Base-by-base conservation (phyloP, 257 asterid species). In the Petrea volubilis region DNA sequence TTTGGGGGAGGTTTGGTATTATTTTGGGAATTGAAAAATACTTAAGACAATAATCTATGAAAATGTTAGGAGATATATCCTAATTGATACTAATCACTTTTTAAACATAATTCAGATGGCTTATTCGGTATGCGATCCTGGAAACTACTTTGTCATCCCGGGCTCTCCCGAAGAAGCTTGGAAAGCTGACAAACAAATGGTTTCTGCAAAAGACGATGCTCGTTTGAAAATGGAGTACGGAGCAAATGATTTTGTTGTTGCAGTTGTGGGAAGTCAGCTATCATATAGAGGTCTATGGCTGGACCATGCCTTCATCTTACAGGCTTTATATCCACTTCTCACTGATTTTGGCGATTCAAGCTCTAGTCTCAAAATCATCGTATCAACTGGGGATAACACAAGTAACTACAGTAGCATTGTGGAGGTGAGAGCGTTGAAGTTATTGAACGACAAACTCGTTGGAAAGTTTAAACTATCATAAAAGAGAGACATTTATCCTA, bases 61-160 rank as follows among this genome's bases (percentile, higher is more conserved):
- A n/a, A n/a, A n/a, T n/a, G n/a, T n/a, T n/a, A n/a, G n/a, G n/a
- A n/a, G n/a, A n/a, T 38, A 3, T 38, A 7, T 12, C 43, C 6
- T 38, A 2, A 3, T 38, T 3, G 9, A 2, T 38, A 2, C 9
- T 38, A 3, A 1, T 38, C 43, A 1, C 1, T 38, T 38, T 71
- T 69, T 52, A 25, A 72, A 24, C 79, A 44, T 69, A 40, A 59
- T 82, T 82, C 86, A 95, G 98, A 80, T 95, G 75, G 84, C 85
- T 20, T 88, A 95, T 79, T 95, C 97, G 9, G 59, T 71, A n/a
- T 83, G 83, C 60, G 99, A 95, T 78, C 82, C 96, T 76, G 99
- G 96, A 68, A 95, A 95, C 82, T 95, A 84, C 82, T 84, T 87
- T 59, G 97, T 95, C 71, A 87, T 95, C 73, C 97, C 96, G 31